A percentile compares a stretch with the other conserved stretches of the same genome.
Conservation (phyloP, 352 stramenopile genomes). For the Phytophthora chlamydospora region DNA sequence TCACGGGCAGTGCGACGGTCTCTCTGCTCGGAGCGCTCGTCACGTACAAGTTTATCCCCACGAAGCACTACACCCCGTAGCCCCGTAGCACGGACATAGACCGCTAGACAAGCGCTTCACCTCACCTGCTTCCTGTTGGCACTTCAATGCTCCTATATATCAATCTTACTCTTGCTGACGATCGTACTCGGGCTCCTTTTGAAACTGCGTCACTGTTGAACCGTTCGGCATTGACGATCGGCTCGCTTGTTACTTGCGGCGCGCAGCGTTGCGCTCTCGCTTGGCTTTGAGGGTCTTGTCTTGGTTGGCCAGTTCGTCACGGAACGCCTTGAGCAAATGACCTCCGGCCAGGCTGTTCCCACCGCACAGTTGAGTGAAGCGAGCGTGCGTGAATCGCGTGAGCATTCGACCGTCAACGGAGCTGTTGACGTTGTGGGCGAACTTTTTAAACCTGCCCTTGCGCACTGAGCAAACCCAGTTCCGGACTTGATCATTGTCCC, state of each 20-base stretch:
- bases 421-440: constrained; percentile 46
- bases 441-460: constrained; percentile 61
- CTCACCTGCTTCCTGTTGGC: constrained; percentile 2
- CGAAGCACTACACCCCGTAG: constrained; percentile 46
- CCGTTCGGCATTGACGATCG: too few species aligned
- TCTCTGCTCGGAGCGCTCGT: constrained; percentile 66
- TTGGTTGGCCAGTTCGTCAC: constrained; percentile 56
- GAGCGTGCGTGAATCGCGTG: constrained; percentile 60
- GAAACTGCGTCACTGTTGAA: too few species aligned
- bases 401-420: constrained; percentile 65
- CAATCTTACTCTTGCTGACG: constrained; percentile 4
- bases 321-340: constrained; percentile 63
- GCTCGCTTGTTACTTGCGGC: constrained; percentile 23
- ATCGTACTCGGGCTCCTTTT: not conserved
- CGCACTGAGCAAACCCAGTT: constrained; percentile 59
- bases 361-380: constrained; percentile 73
- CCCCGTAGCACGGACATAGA: constrained; percentile 13
- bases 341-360: constrained; percentile 63
- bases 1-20: constrained; percentile 61
- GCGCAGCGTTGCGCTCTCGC: constrained; percentile 51
- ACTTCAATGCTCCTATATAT: constrained; percentile 26
- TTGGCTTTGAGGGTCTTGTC: constrained; percentile 62
- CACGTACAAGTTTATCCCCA: constrained; percentile 67
- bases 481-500: constrained; percentile 58
- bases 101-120: constrained; percentile 10